phyloP scores from a whole-genome alignment of 1,284 basidiomycete genomes.

The Takashimella koratensis region DNA sequence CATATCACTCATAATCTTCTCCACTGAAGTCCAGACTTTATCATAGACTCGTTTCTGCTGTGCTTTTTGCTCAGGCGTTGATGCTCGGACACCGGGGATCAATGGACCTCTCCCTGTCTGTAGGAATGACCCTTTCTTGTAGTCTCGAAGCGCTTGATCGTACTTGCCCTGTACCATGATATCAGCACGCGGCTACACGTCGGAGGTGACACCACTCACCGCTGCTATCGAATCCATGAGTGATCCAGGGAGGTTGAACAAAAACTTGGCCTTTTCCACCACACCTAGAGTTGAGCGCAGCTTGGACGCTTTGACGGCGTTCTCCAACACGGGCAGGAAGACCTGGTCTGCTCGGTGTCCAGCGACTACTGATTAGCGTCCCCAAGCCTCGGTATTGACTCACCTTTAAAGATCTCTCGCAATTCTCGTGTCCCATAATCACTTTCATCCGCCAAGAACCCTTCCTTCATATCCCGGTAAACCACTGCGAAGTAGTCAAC shows the following conservation, averaged over 20 bases:
- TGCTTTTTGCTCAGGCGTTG: constrained; percentile 56
- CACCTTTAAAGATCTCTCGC: constrained; percentile 78
- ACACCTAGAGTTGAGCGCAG: constrained; percentile 88
- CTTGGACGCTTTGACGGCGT: constrained; percentile 90
- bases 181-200: background rate
- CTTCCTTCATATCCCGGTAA: constrained; percentile 88
- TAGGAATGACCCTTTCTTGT: constrained; percentile 93
- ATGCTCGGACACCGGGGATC: constrained; percentile 54
- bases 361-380: constrained; percentile 53
- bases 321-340: constrained; percentile 93
- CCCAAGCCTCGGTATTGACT: too few species aligned
- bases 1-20: constrained; percentile 93
- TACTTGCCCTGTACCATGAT: constrained; percentile 71
- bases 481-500: constrained; percentile 57
- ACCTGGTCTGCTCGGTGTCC: constrained; percentile 91
- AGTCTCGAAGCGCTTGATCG: constrained; percentile 89
- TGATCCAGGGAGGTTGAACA: constrained; percentile 93
- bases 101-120: constrained; percentile 70
- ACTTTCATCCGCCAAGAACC: constrained; percentile 67
- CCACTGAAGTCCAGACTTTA: constrained; percentile 94
- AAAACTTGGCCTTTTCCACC: constrained; percentile 95
- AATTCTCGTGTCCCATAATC: constrained; percentile 83
- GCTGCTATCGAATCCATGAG: constrained; percentile 87
- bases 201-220: constrained; percentile 53
- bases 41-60: constrained; percentile 90